Evolutionary conservation across 2,329 filamentous ascomycete species (phyloP).

Genomic region (Anisogramma anomala): DNA sequence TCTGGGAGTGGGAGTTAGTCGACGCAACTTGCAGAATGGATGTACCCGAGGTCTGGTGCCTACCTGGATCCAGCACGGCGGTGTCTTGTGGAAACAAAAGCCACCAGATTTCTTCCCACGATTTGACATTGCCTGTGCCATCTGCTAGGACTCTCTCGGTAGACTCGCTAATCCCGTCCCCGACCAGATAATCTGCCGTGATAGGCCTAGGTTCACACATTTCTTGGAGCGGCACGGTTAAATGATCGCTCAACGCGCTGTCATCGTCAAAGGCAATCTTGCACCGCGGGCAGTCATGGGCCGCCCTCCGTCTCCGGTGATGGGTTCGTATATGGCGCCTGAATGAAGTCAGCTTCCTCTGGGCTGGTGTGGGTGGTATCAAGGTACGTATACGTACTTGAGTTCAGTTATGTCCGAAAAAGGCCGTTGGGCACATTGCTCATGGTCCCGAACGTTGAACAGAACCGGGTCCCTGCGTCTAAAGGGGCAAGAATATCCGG

Average conservation of each 20-base stretch:
- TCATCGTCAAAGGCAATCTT: slow-evolving; percentile 4
- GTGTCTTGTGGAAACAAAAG: slow-evolving; percentile 11
- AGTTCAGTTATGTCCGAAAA: slow-evolving; percentile 9
- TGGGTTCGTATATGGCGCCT: slow-evolving; percentile 8
- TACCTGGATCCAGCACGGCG: slow-evolving; percentile 9
- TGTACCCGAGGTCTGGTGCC: neutral
- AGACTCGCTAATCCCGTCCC: slow-evolving; percentile 9
- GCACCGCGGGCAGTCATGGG: slow-evolving; percentile 10
- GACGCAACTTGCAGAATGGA: neutral
- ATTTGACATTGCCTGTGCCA: neutral
- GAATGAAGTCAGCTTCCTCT: neutral
- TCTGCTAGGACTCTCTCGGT: slow-evolving; percentile 7
- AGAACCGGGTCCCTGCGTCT: slow-evolving; percentile 9
- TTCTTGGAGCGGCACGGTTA: slow-evolving; percentile 10
- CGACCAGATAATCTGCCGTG: neutral
- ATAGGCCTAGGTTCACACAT: slow-evolving; percentile 6
- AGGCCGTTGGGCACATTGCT: slow-evolving; percentile 9
- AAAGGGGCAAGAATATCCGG: slow-evolving; percentile 10
- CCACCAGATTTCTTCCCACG: slow-evolving; percentile 10
- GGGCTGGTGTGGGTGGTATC: neutral
- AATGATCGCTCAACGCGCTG: slow-evolving; percentile 5
- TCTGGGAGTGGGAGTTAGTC: slow-evolving; percentile 4
- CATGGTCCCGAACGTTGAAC: slow-evolving; percentile 14
- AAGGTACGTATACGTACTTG: slow-evolving; percentile 1
- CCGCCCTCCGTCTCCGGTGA: slow-evolving; percentile 1